A percentile compares a stretch with the other conserved stretches of the same genome.
phyloP scores from a whole-genome alignment of 352 stramenopile species.

The Globisporangium ultimum region DNA sequence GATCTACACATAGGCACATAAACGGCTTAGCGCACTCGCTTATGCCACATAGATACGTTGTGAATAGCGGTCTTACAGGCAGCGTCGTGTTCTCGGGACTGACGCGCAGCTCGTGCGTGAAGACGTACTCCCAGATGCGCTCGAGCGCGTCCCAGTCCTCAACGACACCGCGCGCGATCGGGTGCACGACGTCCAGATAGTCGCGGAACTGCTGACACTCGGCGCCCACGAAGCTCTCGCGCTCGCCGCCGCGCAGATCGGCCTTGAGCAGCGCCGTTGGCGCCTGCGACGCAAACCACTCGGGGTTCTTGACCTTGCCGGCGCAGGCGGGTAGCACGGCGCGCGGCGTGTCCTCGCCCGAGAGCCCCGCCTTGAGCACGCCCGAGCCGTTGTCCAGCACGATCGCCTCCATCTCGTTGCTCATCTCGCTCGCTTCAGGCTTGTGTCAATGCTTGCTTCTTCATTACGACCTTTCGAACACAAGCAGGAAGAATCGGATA shows the following conservation, averaged over 20 bases:
- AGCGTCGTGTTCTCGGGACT: slow-evolving; percentile 71
- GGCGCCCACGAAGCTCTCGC: slow-evolving; percentile 62
- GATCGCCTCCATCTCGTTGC: slow-evolving; percentile 57
- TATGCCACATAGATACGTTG: no score
- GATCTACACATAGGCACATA: slow-evolving; percentile 34
- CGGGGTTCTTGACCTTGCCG: slow-evolving; percentile 73
- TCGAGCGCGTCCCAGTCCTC: slow-evolving; percentile 87
- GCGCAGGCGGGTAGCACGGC: slow-evolving; percentile 67
- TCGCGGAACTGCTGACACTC: slow-evolving; percentile 70
- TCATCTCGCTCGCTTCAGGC: slow-evolving; percentile 1
- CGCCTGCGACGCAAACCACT: slow-evolving; percentile 70
- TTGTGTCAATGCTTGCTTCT: no score
- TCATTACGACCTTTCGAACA: no score
- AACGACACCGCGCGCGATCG: slow-evolving; percentile 74
- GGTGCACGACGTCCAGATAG: slow-evolving; percentile 62
- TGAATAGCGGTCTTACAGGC: slow-evolving; percentile 14
- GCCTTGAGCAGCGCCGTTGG: slow-evolving; percentile 38
- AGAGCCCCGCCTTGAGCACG: slow-evolving; percentile 78
- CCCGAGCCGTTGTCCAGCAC: slow-evolving; percentile 88
- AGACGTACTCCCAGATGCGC: slow-evolving; percentile 83
- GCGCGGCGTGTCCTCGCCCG: slow-evolving; percentile 79
- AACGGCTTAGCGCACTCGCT: background rate
- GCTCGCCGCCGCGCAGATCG: slow-evolving; percentile 49
- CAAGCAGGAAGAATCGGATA: no score
- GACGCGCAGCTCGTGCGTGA: slow-evolving; percentile 70